Conservation (phyloP, 768 basidiomycete genomes). For the Hirschioporus abietinus region DNA sequence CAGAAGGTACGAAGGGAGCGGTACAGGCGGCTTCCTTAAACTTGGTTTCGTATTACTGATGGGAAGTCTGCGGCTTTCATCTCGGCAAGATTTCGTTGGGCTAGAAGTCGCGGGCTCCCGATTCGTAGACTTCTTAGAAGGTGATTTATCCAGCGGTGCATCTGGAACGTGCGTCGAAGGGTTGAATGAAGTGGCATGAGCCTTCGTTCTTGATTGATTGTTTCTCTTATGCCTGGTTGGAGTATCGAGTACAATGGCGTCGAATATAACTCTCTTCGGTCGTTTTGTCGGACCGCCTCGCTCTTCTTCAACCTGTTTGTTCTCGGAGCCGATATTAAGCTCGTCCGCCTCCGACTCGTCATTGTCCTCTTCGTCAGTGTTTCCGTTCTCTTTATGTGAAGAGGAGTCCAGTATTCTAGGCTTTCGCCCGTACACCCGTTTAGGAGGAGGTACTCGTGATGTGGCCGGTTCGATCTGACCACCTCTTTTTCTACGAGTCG, state of each 20-base stretch:
- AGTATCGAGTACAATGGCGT: background rate
- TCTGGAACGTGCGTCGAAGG: background rate
- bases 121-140: background rate
- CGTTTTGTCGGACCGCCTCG: background rate
- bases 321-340: background rate
- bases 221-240: background rate
- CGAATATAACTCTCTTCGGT: background rate
- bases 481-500: background rate
- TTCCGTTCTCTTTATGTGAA: conserved; percentile 4
- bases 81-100: background rate
- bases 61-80: background rate
- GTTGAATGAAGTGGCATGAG: background rate
- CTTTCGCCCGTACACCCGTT: background rate
- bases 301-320: background rate
- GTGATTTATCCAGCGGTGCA: background rate
- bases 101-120: background rate
- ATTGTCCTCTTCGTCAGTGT: conserved; percentile 13
- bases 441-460: background rate
- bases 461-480: conserved; percentile 3
- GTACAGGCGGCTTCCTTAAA: conserved; percentile 13
- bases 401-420: background rate
- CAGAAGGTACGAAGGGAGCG: conserved; percentile 37
- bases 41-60: background rate
- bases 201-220: background rate
- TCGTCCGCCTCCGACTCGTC: conserved; percentile 18